Percentiles rank a stretch among this genome's conserved stretches.
phyloP scores from a whole-genome alignment of 306 rosid species.

The Albizia julibrissin region DNA sequence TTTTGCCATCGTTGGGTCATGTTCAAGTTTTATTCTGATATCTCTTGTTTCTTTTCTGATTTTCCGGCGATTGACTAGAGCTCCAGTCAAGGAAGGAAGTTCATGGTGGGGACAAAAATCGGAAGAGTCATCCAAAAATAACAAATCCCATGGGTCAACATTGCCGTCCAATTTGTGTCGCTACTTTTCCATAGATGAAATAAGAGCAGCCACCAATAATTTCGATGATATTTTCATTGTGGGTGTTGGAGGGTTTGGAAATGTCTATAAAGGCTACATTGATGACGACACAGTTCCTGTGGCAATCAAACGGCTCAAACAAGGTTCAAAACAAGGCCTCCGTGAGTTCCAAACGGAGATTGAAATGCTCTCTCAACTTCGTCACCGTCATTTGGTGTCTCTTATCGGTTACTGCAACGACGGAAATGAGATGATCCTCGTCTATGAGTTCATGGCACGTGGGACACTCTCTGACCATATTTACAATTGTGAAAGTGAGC shows the following conservation, averaged over 20 bases:
- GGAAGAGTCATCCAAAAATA: background rate
- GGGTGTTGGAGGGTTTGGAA: slow-evolving; percentile 2
- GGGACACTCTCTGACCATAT: background rate
- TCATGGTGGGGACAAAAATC: background rate
- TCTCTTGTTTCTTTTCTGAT: background rate
- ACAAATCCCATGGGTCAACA: background rate
- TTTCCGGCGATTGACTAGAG: background rate
- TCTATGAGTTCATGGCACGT: background rate
- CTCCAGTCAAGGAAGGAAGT: background rate
- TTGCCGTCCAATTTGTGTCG: background rate
- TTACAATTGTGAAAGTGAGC: background rate
- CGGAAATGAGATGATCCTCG: background rate
- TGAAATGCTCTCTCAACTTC: slow-evolving; percentile 5
- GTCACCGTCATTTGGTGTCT: background rate
- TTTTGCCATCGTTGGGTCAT: background rate
- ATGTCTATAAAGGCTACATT: background rate
- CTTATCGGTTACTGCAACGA: background rate
- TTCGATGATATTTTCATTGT: background rate
- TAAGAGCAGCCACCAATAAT: background rate
- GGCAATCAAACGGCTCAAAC: slow-evolving; percentile 1
- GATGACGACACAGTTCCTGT: background rate
- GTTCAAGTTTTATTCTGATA: background rate
- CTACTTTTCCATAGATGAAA: background rate
- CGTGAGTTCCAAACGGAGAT: background rate
- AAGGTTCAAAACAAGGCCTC: background rate